phyloP scores from a whole-genome alignment of 176 grass and related monocot genomes.

The Raddia guianensis region DNA sequence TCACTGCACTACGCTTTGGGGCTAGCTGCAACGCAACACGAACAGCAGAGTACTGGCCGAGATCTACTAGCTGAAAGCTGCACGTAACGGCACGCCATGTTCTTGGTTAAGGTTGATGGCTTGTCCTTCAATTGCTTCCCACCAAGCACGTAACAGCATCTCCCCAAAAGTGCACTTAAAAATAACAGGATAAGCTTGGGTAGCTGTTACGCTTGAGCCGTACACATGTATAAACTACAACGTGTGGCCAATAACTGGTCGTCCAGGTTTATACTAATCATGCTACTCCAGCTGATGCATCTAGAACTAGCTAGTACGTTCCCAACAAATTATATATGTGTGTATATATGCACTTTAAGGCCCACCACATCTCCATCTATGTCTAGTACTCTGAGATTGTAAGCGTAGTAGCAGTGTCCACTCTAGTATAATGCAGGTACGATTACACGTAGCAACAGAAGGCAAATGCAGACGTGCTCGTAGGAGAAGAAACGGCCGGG shows the following conservation, averaged over 20 bases:
- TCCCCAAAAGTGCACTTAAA: constrained; percentile 40
- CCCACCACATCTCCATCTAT: background rate
- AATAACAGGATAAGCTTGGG: constrained; percentile 60
- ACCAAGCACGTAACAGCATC: constrained; percentile 40
- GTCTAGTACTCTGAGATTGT: background rate
- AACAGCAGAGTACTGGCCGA: constrained; percentile 15
- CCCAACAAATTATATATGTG: background rate
- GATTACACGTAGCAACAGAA: constrained; percentile 23
- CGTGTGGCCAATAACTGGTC: constrained; percentile 37
- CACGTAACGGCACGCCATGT: constrained; percentile 62
- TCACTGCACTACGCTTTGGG: constrained; percentile 24
- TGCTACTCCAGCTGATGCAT: constrained; percentile 32
- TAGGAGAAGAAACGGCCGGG: constrained; percentile 11
- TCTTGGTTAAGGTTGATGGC: constrained; percentile 44
- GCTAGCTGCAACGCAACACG: background rate
- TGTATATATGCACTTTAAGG: constrained; percentile 23
- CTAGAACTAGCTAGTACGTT: constrained; percentile 38
- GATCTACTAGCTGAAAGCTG: constrained; percentile 24
- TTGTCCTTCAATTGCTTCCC: constrained; percentile 25
- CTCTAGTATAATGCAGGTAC: background rate
- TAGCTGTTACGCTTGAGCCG: constrained; percentile 42
- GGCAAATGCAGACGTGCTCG: constrained; percentile 17
- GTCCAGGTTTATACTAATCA: constrained; percentile 35
- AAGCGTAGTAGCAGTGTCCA: background rate
- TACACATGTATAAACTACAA: constrained; percentile 36